These are phyloP conservation scores for Aspergillus ellipticus DNA, from an alignment of 495 filamentous ascomycete genomes.

Conservation along the genomic window DNA sequence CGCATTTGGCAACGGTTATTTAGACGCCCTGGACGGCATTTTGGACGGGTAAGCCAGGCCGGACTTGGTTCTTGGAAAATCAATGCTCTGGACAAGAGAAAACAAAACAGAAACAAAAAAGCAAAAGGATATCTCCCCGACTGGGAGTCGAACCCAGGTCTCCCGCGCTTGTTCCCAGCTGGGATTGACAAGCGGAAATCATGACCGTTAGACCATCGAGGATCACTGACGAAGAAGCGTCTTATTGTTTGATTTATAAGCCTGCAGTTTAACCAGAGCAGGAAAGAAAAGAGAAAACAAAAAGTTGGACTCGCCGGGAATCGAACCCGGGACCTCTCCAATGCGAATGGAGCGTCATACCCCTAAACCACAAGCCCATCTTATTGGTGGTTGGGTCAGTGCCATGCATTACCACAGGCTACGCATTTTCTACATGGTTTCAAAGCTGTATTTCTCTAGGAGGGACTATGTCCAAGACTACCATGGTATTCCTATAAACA, in stretches of 20 bases:
- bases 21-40: too few species aligned
- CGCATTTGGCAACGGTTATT: too few species aligned
- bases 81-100: background rate
- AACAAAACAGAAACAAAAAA: background rate
- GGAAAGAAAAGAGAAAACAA: background rate
- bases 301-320: constrained; percentile 8
- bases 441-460: too few species aligned
- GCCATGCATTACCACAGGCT: too few species aligned
- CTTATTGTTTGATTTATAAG: background rate
- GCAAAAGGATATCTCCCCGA: background rate
- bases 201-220: background rate
- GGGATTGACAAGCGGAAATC: background rate
- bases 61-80: too few species aligned
- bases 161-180: background rate
- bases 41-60: too few species aligned
- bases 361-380: constrained; percentile 9
- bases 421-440: too few species aligned
- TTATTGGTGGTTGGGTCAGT: constrained; percentile 2
- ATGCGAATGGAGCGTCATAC: constrained; percentile 11
- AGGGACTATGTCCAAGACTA: too few species aligned
- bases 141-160: background rate
- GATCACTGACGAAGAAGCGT: background rate
- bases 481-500: too few species aligned
- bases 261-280: background rate
- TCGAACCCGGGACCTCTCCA: constrained; percentile 11